phyloP scores from a whole-genome alignment of 768 basidiomycete species.

The Xerocomellus dryophilus region DNA sequence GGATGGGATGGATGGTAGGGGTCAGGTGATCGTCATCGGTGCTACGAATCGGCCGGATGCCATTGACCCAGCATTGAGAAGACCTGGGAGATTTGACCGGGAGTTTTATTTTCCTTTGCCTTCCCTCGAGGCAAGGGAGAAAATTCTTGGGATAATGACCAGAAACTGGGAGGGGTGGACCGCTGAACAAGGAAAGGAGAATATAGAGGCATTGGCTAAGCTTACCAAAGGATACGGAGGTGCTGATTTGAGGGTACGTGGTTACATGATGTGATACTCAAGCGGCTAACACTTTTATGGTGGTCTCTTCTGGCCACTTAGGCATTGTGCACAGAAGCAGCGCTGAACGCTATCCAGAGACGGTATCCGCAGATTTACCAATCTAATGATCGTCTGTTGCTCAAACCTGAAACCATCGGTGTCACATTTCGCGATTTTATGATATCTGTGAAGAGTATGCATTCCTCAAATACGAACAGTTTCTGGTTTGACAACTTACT shows the following conservation, averaged over 20 bases:
- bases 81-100: constrained; percentile 94
- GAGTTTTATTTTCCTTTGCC: constrained; percentile 98
- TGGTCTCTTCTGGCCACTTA: constrained; percentile 20
- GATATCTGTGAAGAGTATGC: constrained; percentile 91
- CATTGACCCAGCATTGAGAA: constrained; percentile 91
- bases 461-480: background rate
- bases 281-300: constrained; percentile 1
- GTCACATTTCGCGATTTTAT: constrained; percentile 91
- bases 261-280: background rate
- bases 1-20: constrained; percentile 99
- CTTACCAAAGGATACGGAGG: constrained; percentile 97
- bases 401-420: constrained; percentile 82
- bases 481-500: constrained; percentile 5
- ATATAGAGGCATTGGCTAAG: constrained; percentile 68
- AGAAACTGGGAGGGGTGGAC: constrained; percentile 85
- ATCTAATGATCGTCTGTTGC: constrained; percentile 76
- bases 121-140: constrained; percentile 75
- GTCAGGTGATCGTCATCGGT: constrained; percentile 96
- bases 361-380: constrained; percentile 98
- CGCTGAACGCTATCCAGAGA: constrained; percentile 92
- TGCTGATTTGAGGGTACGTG: constrained; percentile 85
- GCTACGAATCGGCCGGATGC: constrained; percentile 97
- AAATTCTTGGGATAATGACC: constrained; percentile 89
- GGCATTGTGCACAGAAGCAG: constrained; percentile 97
- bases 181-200: constrained; percentile 44